A percentile compares a stretch with the other conserved stretches of the same genome.
These are phyloP conservation scores for Nannizzia gypsea DNA, from an alignment of 2,329 filamentous ascomycete species.

Conservation along the genomic window DNA sequence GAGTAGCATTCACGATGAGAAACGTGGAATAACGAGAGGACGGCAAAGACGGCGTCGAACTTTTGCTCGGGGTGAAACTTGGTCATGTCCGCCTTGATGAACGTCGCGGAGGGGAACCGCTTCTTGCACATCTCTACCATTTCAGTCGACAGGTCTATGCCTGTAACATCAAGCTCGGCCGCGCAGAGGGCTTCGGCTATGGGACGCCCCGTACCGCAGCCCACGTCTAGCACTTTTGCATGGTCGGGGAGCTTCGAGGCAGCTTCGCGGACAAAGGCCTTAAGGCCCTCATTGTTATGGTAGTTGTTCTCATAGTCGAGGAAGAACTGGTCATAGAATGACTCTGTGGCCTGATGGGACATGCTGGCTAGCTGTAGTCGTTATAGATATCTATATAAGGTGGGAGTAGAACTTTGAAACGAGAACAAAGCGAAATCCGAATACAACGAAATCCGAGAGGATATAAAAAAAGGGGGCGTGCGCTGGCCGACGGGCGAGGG, in stretches of 20 bases:
- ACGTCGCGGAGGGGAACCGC: conserved; percentile 11
- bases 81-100: conserved; percentile 15
- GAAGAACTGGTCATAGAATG: not conserved
- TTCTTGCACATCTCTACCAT: conserved; percentile 13
- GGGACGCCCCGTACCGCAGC: conserved; percentile 17
- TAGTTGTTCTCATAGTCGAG: conserved; percentile 14
- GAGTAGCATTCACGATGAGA: conserved; percentile 10
- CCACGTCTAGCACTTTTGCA: conserved; percentile 15
- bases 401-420: too few species aligned
- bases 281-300: conserved; percentile 7
- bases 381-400: too few species aligned
- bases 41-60: conserved; percentile 13
- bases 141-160: conserved; percentile 13
- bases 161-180: conserved; percentile 13
- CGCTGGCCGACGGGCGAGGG: not conserved
- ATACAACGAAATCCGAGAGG: too few species aligned
- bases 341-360: not conserved
- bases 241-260: conserved; percentile 2
- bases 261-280: conserved; percentile 5
- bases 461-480: too few species aligned
- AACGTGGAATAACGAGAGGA: conserved; percentile 13
- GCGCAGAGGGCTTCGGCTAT: conserved; percentile 10
- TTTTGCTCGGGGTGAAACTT: conserved; percentile 1
- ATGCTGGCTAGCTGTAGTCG: not conserved
- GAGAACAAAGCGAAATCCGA: too few species aligned